phyloP scores from a whole-genome alignment of 2,329 filamentous ascomycete genomes.

The Aspergillus puulaauensis region DNA sequence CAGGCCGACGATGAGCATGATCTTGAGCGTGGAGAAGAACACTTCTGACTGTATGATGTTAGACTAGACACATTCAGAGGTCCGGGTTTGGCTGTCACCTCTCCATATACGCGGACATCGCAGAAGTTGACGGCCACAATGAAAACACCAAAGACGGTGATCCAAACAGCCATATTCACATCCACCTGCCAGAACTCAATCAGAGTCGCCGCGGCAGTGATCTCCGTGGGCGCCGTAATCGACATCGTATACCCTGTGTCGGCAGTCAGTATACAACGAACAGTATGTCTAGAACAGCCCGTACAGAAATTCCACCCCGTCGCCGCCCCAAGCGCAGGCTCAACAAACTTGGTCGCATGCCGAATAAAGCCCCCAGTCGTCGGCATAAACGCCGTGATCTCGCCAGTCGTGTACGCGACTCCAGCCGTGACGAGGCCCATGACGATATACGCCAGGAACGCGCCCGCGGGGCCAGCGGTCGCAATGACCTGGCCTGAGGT shows the following conservation, averaged over 20 bases:
- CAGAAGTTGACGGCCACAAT: background rate
- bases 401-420: conserved; percentile 36
- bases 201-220: background rate
- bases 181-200: conserved; percentile 2
- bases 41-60: conserved; percentile 14
- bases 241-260: background rate
- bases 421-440: conserved; percentile 36
- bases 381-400: conserved; percentile 39
- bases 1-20: conserved; percentile 18
- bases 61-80: background rate
- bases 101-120: background rate
- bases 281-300: background rate
- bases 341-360: conserved; percentile 17
- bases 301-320: conserved; percentile 2
- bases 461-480: conserved; percentile 32
- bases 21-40: conserved; percentile 17
- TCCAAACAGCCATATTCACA: background rate
- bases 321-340: background rate
- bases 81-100: background rate
- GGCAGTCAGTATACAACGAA: background rate
- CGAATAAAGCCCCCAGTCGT: conserved; percentile 40
- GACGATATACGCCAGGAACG: conserved; percentile 38
- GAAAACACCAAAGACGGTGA: background rate
- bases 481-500: conserved; percentile 35
- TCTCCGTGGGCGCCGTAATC: background rate